These are phyloP conservation scores for cucumber (Cucumis sativus) DNA, from an alignment of 306 rosid species.

Conservation along the genomic window DNA sequence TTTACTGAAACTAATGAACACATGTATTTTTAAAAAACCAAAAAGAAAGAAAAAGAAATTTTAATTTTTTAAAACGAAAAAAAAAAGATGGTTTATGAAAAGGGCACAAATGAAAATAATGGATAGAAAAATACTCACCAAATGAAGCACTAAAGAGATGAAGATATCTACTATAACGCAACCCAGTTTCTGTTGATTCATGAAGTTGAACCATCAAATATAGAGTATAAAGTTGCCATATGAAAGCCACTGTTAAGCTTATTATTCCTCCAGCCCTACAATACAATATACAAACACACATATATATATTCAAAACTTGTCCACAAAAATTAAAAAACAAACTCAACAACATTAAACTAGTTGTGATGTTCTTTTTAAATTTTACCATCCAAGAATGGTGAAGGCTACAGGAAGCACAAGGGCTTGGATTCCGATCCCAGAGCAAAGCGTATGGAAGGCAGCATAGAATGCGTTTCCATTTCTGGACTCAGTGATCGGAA, in stretches of 20 bases:
- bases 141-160: slow-evolving; percentile 30
- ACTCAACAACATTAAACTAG: background rate
- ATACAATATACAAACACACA: background rate
- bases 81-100: too few relatives aligned
- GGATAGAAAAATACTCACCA: slow-evolving; percentile 11
- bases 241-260: slow-evolving; percentile 28
- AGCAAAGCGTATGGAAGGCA: slow-evolving; percentile 37
- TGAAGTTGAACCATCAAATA: slow-evolving; percentile 37
- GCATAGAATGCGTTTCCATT: slow-evolving; percentile 44
- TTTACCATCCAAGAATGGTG: slow-evolving; percentile 50
- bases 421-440: slow-evolving; percentile 51
- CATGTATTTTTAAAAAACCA: too few relatives aligned
- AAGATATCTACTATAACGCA: slow-evolving; percentile 45
- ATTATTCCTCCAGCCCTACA: slow-evolving; percentile 39
- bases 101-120: too few relatives aligned
- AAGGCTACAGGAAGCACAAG: slow-evolving; percentile 45
- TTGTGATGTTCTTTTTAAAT: too few relatives aligned
- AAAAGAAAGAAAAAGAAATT: too few relatives aligned
- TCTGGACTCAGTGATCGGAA: slow-evolving; percentile 50
- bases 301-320: background rate
- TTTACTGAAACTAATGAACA: too few relatives aligned
- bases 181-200: slow-evolving; percentile 31
- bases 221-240: slow-evolving; percentile 44
- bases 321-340: background rate
- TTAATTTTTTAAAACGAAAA: too few relatives aligned